Evolutionary conservation across 1,139 yeast genomes (phyloP).

Genomic region (Kodamaea sp.): DNA sequence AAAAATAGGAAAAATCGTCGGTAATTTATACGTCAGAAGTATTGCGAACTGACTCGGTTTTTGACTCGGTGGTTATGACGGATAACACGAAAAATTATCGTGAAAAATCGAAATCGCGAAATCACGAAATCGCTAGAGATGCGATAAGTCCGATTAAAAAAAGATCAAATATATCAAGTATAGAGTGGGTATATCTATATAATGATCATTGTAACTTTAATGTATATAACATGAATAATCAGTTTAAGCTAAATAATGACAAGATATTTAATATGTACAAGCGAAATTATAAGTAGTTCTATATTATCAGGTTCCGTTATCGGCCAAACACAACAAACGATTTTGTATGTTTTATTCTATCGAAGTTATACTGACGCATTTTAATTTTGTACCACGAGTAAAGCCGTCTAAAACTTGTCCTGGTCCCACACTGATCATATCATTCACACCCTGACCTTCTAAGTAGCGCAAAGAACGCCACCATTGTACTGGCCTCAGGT

Average conservation of each 20-base stretch:
- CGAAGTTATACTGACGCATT: neutral
- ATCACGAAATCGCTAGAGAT: no score
- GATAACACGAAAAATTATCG: neutral
- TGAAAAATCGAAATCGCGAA: neutral
- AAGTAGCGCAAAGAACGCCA: slow-evolving; percentile 28
- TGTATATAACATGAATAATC: no score
- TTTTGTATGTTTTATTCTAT: no score
- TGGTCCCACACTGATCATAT: slow-evolving; percentile 37
- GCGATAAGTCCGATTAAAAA: no score
- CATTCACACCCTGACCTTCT: slow-evolving; percentile 14
- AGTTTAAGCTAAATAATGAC: no score
- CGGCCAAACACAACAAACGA: no score
- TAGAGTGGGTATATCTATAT: no score
- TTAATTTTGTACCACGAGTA: slow-evolving; percentile 1
- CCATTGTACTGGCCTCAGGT: slow-evolving; percentile 46
- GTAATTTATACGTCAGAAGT: neutral
- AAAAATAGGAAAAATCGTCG: neutral
- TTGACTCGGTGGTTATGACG: slow-evolving; percentile 12
- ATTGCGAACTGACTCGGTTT: slow-evolving; percentile 3
- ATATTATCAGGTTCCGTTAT: no score
- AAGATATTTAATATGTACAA: no score
- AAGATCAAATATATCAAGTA: no score
- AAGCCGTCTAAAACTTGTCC: slow-evolving; percentile 21
- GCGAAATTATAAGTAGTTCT: no score
- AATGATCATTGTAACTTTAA: no score